Conservation (phyloP, 2,329 filamentous ascomycete species). For the Thermoascus crustaceus region DNA sequence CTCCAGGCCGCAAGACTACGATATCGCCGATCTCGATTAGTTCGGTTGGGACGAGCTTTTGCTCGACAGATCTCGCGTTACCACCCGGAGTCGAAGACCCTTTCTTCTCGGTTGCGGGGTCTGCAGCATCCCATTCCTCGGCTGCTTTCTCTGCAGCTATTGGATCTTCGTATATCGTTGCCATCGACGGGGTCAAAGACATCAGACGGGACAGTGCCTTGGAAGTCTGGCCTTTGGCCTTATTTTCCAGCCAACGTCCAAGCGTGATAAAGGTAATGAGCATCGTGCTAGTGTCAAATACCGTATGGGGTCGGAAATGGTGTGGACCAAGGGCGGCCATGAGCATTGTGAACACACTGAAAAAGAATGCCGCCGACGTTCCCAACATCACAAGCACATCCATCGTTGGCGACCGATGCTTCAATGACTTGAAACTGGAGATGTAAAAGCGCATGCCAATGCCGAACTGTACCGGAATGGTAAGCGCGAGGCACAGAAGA, state of each 20-base stretch:
- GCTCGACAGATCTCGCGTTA: conserved; percentile 50
- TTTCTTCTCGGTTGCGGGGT: conserved; percentile 10
- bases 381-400: conserved; percentile 91
- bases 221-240: conserved; percentile 91
- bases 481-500: conserved; percentile 71
- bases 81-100: conserved; percentile 2
- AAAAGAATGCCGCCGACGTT: conserved; percentile 93
- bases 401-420: conserved; percentile 91
- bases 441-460: conserved; percentile 90
- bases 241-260: conserved; percentile 85
- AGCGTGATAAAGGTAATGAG: conserved; percentile 91
- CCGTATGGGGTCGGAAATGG: conserved; percentile 72
- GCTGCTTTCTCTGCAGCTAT: conserved; percentile 88
- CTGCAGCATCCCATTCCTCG: conserved; percentile 56
- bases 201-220: conserved; percentile 88
- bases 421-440: conserved; percentile 87
- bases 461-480: conserved; percentile 91
- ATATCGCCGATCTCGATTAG: conserved; percentile 90
- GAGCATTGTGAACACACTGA: conserved; percentile 79
- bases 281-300: conserved; percentile 98
- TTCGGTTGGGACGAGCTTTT: conserved; percentile 84
- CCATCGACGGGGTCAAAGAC: conserved; percentile 93
- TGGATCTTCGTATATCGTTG: conserved; percentile 89
- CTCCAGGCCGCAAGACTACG: conserved; percentile 84
- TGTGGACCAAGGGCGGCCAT: conserved; percentile 69